A percentile compares a stretch with the other conserved stretches of the same genome.
Evolutionary conservation across 495 filamentous ascomycete genomes (phyloP).

Genomic region (Xylaria cubensis): DNA sequence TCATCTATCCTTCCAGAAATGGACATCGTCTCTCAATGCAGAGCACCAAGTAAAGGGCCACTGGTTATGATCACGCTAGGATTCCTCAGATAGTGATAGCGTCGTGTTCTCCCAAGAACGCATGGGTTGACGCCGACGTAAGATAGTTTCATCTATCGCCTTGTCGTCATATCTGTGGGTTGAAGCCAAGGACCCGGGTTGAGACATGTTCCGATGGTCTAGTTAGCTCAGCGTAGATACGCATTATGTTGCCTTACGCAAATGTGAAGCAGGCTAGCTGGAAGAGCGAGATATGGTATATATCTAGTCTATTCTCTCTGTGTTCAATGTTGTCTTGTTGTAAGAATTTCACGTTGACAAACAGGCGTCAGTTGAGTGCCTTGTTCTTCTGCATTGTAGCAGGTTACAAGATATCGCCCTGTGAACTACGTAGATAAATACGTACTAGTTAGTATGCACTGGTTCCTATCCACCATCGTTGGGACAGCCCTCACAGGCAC

Average conservation of each 20-base stretch:
- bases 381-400: background rate
- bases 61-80: background rate
- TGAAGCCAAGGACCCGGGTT: constrained; percentile 16
- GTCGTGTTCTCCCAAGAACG: background rate
- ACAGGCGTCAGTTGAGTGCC: background rate
- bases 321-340: background rate
- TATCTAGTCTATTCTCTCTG: background rate
- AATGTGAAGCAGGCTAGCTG: background rate
- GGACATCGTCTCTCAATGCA: background rate
- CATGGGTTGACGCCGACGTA: background rate
- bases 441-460: constrained; percentile 9
- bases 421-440: background rate
- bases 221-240: constrained; percentile 5
- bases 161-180: constrained; percentile 15
- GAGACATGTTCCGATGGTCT: constrained; percentile 10
- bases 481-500: constrained; percentile 34
- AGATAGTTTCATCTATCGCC: background rate
- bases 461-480: constrained; percentile 9
- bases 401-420: background rate
- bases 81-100: background rate
- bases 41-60: background rate
- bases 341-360: background rate
- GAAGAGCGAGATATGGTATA: background rate
- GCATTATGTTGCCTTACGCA: background rate
- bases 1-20: background rate